These are phyloP conservation scores for Discostella stelligera DNA, from an alignment of 352 stramenopile species.

Conservation along the genomic window DNA sequence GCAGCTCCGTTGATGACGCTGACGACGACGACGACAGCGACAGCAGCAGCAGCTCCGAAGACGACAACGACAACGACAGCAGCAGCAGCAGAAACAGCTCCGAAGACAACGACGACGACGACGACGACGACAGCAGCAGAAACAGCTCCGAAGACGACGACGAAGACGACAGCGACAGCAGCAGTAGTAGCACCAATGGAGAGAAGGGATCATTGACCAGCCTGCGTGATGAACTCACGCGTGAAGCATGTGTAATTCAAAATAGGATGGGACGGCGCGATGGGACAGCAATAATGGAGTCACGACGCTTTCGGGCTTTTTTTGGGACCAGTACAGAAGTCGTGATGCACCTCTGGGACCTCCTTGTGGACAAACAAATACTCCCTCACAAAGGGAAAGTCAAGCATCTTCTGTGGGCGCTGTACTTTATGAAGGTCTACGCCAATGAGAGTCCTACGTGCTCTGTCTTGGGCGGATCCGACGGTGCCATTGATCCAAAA, in stretches of 20 bases:
- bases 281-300: not conserved
- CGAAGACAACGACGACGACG: constrained; percentile 3
- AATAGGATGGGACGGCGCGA: not conserved
- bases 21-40: too few relatives aligned
- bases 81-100: too few relatives aligned
- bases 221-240: too few relatives aligned
- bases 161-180: not conserved
- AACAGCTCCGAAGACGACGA: not conserved
- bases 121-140: not conserved
- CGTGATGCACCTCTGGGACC: not conserved
- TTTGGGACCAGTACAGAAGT: constrained; percentile 3
- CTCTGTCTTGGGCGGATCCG: constrained; percentile 11
- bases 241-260: not conserved
- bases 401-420: not conserved
- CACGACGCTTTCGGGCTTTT: not conserved
- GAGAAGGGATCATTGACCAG: too few relatives aligned
- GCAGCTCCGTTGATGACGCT: too few relatives aligned
- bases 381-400: not conserved
- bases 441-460: not conserved
- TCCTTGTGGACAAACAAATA: not conserved
- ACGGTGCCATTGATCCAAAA: constrained; percentile 23
- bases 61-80: not conserved
- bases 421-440: constrained; percentile 9
- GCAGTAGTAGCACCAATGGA: too few relatives aligned
- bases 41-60: too few relatives aligned